Conservation (phyloP, 176 grass and related monocot species). For the Musa acuminata region DNA sequence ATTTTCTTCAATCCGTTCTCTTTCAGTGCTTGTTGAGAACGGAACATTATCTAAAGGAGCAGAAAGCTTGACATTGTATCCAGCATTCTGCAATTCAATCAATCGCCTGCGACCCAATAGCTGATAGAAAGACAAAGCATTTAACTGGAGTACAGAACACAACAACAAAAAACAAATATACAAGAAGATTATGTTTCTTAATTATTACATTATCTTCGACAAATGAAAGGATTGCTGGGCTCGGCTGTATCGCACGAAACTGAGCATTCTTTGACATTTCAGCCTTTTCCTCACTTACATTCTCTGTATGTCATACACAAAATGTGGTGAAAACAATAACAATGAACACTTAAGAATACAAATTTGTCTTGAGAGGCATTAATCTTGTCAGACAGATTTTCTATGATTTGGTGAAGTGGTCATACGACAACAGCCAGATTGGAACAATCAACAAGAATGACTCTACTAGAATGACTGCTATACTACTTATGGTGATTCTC, state of each 20-base stretch:
- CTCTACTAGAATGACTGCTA: not conserved
- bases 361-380: not conserved
- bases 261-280: conserved; percentile 92
- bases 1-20: conserved; percentile 72
- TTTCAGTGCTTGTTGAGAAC: conserved; percentile 62
- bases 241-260: conserved; percentile 76
- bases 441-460: not conserved
- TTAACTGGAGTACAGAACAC: not conserved
- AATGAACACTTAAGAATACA: not conserved
- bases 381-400: not conserved
- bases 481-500: not conserved
- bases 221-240: conserved; percentile 65
- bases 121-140: conserved; percentile 32
- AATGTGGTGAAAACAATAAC: conserved; percentile 7
- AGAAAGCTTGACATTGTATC: conserved; percentile 79
- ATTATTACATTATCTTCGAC: conserved; percentile 83
- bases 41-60: conserved; percentile 77
- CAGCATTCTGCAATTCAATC: conserved; percentile 79
- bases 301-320: conserved; percentile 29
- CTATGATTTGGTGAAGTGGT: not conserved
- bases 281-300: conserved; percentile 33
- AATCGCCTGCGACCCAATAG: conserved; percentile 76
- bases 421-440: not conserved
- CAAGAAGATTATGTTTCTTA: conserved; percentile 3
- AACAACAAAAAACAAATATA: not conserved